These are phyloP conservation scores for Barnettozyma sucrosica DNA, from an alignment of 805 yeast species.

Conservation along the genomic window DNA sequence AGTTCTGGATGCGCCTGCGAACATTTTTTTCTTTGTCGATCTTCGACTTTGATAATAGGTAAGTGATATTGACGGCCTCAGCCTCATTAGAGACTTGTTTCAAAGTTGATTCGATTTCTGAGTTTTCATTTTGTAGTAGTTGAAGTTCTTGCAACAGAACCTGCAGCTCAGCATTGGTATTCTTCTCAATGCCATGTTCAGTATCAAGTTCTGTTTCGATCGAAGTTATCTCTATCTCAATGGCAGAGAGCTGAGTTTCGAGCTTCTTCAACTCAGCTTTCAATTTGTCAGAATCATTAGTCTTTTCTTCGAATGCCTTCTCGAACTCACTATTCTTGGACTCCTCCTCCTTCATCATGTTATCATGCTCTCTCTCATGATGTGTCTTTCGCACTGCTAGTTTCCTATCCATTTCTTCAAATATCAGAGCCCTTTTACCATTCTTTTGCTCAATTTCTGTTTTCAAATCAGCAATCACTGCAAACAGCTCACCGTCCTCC, in stretches of 20 bases:
- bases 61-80: constrained; percentile 15
- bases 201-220: constrained; percentile 3
- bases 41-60: constrained; percentile 26
- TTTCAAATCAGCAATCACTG: background rate
- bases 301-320: constrained; percentile 14
- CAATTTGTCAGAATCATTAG: constrained; percentile 19
- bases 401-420: background rate
- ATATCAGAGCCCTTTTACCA: background rate
- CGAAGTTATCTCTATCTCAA: constrained; percentile 1
- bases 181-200: background rate
- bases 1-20: constrained; percentile 42
- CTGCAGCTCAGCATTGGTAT: background rate
- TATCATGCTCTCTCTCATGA: background rate
- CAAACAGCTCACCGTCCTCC: background rate
- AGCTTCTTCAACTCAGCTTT: constrained; percentile 15
- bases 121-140: constrained; percentile 20
- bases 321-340: constrained; percentile 11
- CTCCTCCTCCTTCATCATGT: constrained; percentile 7
- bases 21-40: constrained; percentile 32
- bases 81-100: constrained; percentile 21
- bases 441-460: background rate
- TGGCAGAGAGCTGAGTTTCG: constrained; percentile 8
- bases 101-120: constrained; percentile 18
- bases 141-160: constrained; percentile 18
- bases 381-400: background rate